phyloP scores from a whole-genome alignment of 306 rosid genomes.

The Quercus mongolica region DNA sequence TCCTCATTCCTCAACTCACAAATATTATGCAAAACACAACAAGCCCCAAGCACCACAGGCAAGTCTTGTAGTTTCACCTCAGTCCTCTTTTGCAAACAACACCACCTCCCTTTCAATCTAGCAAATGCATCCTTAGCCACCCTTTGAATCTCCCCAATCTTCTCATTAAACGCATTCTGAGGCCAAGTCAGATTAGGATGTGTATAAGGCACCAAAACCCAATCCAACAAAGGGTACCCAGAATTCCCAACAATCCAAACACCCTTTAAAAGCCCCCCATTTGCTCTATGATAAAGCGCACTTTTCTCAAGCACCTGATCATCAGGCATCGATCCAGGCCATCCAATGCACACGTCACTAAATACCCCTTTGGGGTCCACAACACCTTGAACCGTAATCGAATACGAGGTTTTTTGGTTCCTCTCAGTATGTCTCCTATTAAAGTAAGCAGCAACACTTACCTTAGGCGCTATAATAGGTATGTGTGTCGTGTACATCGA shows the following conservation, averaged over 20 bases:
- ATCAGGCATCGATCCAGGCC: slow-evolving; percentile 98
- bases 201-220: slow-evolving; percentile 88
- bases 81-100: slow-evolving; percentile 77
- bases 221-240: slow-evolving; percentile 80
- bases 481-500: slow-evolving; percentile 91
- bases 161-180: slow-evolving; percentile 89
- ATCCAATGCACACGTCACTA: slow-evolving; percentile 83
- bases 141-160: slow-evolving; percentile 71
- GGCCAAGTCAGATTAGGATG: slow-evolving; percentile 86
- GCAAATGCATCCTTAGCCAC: slow-evolving; percentile 73
- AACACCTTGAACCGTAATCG: slow-evolving; percentile 90
- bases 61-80: slow-evolving; percentile 90
- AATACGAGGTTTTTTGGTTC: slow-evolving; percentile 84
- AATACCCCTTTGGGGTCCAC: slow-evolving; percentile 77
- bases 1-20: slow-evolving; percentile 75
- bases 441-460: slow-evolving; percentile 81
- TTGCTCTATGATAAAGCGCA: slow-evolving; percentile 70
- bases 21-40: slow-evolving; percentile 89
- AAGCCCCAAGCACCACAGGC: slow-evolving; percentile 91
- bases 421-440: slow-evolving; percentile 88
- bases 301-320: slow-evolving; percentile 80
- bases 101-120: slow-evolving; percentile 84
- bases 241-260: slow-evolving; percentile 81
- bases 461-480: slow-evolving; percentile 91
- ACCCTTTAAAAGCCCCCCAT: slow-evolving; percentile 58